These are phyloP conservation scores for Penicillium oxalicum DNA, from an alignment of 2,329 filamentous ascomycete genomes.

Conservation along the genomic window DNA sequence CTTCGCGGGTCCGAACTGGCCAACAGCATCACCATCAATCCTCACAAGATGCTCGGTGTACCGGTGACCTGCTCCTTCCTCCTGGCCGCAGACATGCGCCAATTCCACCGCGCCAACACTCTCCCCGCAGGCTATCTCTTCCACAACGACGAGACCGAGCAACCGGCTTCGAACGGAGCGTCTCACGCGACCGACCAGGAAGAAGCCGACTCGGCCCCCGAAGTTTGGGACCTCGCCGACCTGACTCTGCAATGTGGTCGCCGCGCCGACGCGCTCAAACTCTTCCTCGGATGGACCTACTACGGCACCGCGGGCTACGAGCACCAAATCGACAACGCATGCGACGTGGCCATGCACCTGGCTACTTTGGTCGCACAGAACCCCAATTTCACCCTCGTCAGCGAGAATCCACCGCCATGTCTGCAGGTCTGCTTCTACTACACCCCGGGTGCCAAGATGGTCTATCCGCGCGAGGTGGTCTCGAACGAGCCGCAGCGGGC, in stretches of 20 bases:
- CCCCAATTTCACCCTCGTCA: slow-evolving; percentile 64
- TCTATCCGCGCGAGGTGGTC: slow-evolving; percentile 27
- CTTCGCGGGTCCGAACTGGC: slow-evolving; percentile 67
- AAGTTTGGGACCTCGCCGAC: slow-evolving; percentile 85
- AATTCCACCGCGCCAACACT: slow-evolving; percentile 80
- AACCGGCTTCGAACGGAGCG: slow-evolving; percentile 17
- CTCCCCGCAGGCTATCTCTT: slow-evolving; percentile 82
- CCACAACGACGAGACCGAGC: slow-evolving; percentile 50
- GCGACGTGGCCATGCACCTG: slow-evolving; percentile 65
- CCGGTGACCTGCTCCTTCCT: slow-evolving; percentile 89
- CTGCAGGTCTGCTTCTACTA: slow-evolving; percentile 95
- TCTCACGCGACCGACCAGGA: slow-evolving; percentile 16
- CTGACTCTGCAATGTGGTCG: slow-evolving; percentile 90
- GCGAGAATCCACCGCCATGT: slow-evolving; percentile 72
- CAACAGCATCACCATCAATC: slow-evolving; percentile 79
- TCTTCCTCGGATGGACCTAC: slow-evolving; percentile 84
- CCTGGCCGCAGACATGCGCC: slow-evolving; percentile 65
- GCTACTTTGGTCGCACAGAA: slow-evolving; percentile 52
- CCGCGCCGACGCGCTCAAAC: slow-evolving; percentile 75
- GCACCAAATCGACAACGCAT: slow-evolving; percentile 64
- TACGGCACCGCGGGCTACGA: slow-evolving; percentile 73
- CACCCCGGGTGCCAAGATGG: slow-evolving; percentile 52
- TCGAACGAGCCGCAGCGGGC: slow-evolving; percentile 32
- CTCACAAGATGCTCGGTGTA: slow-evolving; percentile 95
- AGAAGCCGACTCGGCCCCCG: slow-evolving; percentile 35